phyloP scores from a whole-genome alignment of 805 yeast genomes.

The Metschnikowia corniflorae region DNA sequence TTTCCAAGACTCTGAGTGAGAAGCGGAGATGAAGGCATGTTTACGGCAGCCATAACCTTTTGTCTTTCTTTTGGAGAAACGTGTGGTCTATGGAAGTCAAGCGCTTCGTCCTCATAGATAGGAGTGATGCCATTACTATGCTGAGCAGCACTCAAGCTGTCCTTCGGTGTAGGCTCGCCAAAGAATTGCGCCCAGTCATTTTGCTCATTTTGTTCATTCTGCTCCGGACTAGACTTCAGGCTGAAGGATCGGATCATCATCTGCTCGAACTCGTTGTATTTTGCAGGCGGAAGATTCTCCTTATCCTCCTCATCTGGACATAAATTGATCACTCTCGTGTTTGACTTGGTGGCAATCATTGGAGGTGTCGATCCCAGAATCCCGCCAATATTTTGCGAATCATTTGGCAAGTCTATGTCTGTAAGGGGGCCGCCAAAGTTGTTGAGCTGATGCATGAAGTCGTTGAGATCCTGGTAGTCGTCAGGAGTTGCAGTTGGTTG shows the following conservation, averaged over 20 bases:
- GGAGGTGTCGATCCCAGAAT: slow-evolving; percentile 37
- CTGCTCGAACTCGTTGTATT: slow-evolving; percentile 21
- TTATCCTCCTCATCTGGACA: slow-evolving; percentile 37
- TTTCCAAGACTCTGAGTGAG: slow-evolving; percentile 17
- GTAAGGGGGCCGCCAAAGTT: slow-evolving; percentile 44
- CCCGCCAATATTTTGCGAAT: slow-evolving; percentile 7
- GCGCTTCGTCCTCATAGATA: slow-evolving; percentile 24
- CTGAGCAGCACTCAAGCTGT: slow-evolving; percentile 15
- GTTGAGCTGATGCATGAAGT: slow-evolving; percentile 37
- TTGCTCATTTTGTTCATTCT: slow-evolving; percentile 31
- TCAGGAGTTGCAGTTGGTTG: slow-evolving; percentile 12
- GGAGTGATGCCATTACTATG: slow-evolving; percentile 17
- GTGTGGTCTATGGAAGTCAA: slow-evolving; percentile 31
- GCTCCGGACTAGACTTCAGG: slow-evolving; percentile 35
- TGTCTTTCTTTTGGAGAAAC: slow-evolving; percentile 24
- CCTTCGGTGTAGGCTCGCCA: slow-evolving; percentile 40
- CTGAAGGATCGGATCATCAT: slow-evolving; percentile 26
- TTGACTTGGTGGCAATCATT: slow-evolving; percentile 53
- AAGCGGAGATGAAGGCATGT: slow-evolving; percentile 43
- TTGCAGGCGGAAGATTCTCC: slow-evolving; percentile 24
- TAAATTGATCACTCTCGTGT: slow-evolving; percentile 52
- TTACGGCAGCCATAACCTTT: slow-evolving; percentile 23
- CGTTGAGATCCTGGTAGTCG: slow-evolving; percentile 35
- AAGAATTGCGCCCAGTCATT: slow-evolving; percentile 45
- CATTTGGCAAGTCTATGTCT: slow-evolving; percentile 40